These are phyloP conservation scores for Pyrus communis DNA, from an alignment of 306 rosid species.

Conservation along the genomic window DNA sequence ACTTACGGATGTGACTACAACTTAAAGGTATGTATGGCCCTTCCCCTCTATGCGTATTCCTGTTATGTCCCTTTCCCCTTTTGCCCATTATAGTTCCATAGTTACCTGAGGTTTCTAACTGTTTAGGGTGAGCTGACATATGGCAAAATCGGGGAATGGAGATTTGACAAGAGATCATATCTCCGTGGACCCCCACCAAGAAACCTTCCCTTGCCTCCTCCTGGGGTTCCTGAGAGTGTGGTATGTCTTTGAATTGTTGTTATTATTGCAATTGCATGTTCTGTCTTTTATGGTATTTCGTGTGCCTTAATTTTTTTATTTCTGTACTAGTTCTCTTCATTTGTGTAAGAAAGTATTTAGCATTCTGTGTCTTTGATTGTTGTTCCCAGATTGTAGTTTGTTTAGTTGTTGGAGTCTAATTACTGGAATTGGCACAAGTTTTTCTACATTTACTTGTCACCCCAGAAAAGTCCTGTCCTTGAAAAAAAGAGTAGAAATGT, in stretches of 20 bases:
- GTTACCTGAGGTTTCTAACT: slow-evolving; percentile 11
- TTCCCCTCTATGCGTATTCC: background rate
- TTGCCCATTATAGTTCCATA: background rate
- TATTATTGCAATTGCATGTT: background rate
- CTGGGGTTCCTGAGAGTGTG: slow-evolving; percentile 98
- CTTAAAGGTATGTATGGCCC: slow-evolving; percentile 47
- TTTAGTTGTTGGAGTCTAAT: background rate
- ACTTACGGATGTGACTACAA: slow-evolving; percentile 90
- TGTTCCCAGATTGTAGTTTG: background rate
- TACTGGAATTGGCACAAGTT: no score
- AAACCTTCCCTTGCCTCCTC: slow-evolving; percentile 82
- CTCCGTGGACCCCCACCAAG: slow-evolving; percentile 77
- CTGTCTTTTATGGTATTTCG: background rate
- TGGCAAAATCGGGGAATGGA: slow-evolving; percentile 90
- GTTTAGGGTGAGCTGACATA: slow-evolving; percentile 80
- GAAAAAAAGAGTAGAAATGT: no score
- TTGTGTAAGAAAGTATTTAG: background rate
- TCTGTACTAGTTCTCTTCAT: background rate
- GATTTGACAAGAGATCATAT: slow-evolving; percentile 92
- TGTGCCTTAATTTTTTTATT: background rate
- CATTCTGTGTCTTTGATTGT: background rate
- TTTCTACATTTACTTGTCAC: no score
- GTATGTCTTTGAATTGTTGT: slow-evolving; percentile 38
- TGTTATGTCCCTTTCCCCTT: background rate
- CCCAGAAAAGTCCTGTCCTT: no score